Conservation (phyloP, 371 early-diverging fungal genomes). For the Smittium culicis region DNA sequence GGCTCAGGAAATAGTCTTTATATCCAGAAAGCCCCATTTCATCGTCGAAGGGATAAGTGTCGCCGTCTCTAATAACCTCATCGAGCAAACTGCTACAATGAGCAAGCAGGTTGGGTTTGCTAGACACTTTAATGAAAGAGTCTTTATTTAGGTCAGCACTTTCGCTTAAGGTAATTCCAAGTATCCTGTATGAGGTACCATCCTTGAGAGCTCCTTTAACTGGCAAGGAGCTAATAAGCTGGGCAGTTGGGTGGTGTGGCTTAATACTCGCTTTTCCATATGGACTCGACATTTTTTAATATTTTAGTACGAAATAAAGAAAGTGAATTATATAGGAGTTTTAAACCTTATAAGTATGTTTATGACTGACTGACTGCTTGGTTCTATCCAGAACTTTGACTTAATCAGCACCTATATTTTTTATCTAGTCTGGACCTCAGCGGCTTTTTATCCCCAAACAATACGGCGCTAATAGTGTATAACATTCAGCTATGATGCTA, state of each 20-base stretch:
- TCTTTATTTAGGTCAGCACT: background rate
- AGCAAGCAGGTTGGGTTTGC: background rate
- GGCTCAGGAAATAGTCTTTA: constrained; percentile 1
- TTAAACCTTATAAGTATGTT: background rate
- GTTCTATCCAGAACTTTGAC: background rate
- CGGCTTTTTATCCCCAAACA: too few species aligned
- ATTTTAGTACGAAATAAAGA: background rate
- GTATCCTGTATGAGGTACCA: background rate
- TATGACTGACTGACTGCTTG: too few species aligned
- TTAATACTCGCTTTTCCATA: background rate
- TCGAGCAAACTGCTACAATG: background rate
- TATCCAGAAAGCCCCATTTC: constrained; percentile 5
- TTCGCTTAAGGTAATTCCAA: background rate
- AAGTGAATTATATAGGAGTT: background rate
- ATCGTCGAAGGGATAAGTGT: constrained; percentile 4
- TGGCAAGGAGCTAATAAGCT: background rate
- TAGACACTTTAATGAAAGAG: background rate
- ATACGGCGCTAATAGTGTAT: too few species aligned
- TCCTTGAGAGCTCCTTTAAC: background rate
- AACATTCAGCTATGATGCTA: too few species aligned
- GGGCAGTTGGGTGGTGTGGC: background rate
- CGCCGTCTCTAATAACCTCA: constrained; percentile 2
- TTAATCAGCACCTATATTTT: background rate
- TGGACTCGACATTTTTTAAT: background rate
- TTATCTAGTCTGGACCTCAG: too few species aligned